Conservation (phyloP, 768 basidiomycete species). For the Lactarius hatsudake region DNA sequence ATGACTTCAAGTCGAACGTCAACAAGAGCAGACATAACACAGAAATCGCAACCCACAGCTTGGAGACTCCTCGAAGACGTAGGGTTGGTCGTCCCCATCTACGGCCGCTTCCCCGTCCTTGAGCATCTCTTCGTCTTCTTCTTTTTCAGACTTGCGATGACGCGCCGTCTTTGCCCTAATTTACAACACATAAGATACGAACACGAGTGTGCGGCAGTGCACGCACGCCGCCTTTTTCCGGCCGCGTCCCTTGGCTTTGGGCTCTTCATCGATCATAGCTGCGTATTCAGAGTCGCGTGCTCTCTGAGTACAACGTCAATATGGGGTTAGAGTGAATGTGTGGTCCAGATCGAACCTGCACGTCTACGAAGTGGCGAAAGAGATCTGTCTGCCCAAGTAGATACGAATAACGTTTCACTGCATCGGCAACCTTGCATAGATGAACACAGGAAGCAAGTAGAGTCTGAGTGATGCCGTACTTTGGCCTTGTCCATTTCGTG, state of each 20-base stretch:
- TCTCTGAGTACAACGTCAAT: slow-evolving; percentile 39
- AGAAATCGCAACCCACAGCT: slow-evolving; percentile 53
- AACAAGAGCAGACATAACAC: neutral
- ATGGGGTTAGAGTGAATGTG: too few species aligned
- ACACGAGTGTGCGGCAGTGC: neutral
- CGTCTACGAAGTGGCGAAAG: slow-evolving; percentile 97
- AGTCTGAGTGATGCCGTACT: slow-evolving; percentile 38
- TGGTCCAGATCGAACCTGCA: slow-evolving; percentile 59
- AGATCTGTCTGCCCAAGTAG: slow-evolving; percentile 97
- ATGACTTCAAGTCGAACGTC: slow-evolving; percentile 53
- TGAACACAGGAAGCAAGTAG: slow-evolving; percentile 17
- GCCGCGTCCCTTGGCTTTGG: slow-evolving; percentile 79
- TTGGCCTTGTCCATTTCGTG: slow-evolving; percentile 89
- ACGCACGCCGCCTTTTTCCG: slow-evolving; percentile 76
- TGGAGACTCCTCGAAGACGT: slow-evolving; percentile 92
- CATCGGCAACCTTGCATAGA: slow-evolving; percentile 69
- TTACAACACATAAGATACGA: neutral
- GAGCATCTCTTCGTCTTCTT: slow-evolving; percentile 94
- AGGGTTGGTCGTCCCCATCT: slow-evolving; percentile 85
- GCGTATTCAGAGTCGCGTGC: slow-evolving; percentile 93
- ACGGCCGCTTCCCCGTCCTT: slow-evolving; percentile 80
- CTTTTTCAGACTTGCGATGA: slow-evolving; percentile 95
- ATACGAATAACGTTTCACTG: slow-evolving; percentile 95
- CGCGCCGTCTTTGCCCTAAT: slow-evolving; percentile 71
- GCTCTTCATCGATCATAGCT: slow-evolving; percentile 81